phyloP scores from a whole-genome alignment of 1,284 basidiomycete species.

The Pseudomicrostroma phylloplanum region DNA sequence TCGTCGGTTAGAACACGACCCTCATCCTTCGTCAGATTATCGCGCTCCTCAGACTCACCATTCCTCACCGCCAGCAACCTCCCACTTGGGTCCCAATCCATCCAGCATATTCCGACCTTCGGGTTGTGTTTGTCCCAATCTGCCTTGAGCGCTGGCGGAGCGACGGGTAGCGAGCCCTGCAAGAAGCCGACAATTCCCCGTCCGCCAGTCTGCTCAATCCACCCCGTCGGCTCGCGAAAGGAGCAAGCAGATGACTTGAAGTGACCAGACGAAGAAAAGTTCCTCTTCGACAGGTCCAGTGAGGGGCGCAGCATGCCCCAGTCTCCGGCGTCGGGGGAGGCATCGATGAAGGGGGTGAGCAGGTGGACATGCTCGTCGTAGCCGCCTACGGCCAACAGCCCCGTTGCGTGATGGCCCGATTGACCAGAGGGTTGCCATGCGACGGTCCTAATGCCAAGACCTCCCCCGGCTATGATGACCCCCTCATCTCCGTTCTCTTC shows the following conservation, averaged over 20 bases:
- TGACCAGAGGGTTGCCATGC: not conserved
- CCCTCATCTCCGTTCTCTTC: not conserved
- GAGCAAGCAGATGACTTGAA: not conserved
- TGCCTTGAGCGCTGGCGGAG: not conserved
- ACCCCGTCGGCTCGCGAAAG: not conserved
- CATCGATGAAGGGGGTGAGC: not conserved
- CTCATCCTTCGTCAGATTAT: too few species aligned
- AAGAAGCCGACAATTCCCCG: not conserved
- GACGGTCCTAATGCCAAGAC: not conserved
- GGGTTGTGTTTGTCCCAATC: constrained; percentile 2
- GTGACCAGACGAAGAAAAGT: not conserved
- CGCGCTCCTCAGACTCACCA: too few species aligned
- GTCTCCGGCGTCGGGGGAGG: not conserved
- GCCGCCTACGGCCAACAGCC: not conserved
- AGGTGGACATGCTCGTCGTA: not conserved
- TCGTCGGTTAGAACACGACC: too few species aligned
- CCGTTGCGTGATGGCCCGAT: not conserved
- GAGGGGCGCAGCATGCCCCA: not conserved
- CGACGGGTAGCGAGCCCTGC: not conserved
- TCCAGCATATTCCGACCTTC: not conserved
- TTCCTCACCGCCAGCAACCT: not conserved
- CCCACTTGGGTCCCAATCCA: not conserved
- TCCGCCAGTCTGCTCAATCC: not conserved
- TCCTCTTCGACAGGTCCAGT: not conserved
- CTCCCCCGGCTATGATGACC: not conserved